Evolutionary conservation across 2,329 filamentous ascomycete species (phyloP).

Genomic region (Exserohilum rostratum): DNA sequence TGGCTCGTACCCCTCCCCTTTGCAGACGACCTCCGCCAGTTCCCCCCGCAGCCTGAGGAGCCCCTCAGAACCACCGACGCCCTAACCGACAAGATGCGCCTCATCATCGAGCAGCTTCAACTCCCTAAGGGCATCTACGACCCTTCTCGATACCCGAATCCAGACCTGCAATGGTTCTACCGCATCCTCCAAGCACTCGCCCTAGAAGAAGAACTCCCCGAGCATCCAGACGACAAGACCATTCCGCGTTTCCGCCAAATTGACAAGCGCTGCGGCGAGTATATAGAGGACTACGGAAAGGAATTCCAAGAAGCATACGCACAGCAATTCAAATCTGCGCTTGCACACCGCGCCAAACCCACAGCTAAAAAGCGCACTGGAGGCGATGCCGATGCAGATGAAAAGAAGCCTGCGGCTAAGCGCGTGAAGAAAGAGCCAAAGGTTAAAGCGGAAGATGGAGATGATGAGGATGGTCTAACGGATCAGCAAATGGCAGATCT

Average conservation of each 20-base stretch:
- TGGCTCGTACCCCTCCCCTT: constrained; percentile 90
- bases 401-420: constrained; percentile 29
- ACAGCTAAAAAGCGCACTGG: constrained; percentile 51
- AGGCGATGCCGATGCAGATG: constrained; percentile 19
- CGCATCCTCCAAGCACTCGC: constrained; percentile 89
- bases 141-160: constrained; percentile 87
- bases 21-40: constrained; percentile 82
- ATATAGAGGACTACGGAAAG: constrained; percentile 77
- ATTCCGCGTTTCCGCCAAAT: constrained; percentile 86
- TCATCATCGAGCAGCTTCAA: constrained; percentile 82
- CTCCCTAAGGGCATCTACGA: constrained; percentile 86
- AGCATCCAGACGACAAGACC: constrained; percentile 76
- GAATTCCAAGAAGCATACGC: constrained; percentile 66
- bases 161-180: constrained; percentile 96
- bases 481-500: constrained; percentile 54
- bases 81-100: constrained; percentile 81
- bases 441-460: constrained; percentile 27
- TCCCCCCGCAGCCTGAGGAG: constrained; percentile 66
- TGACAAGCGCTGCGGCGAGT: constrained; percentile 78
- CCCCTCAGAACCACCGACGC: constrained; percentile 61
- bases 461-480: constrained; percentile 37
- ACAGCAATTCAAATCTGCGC: constrained; percentile 46
- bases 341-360: constrained; percentile 52
- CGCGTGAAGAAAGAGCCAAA: constrained; percentile 37
- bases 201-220: constrained; percentile 87